These are phyloP conservation scores for Calophaca sinica DNA, from an alignment of 306 rosid species.

Conservation along the genomic window DNA sequence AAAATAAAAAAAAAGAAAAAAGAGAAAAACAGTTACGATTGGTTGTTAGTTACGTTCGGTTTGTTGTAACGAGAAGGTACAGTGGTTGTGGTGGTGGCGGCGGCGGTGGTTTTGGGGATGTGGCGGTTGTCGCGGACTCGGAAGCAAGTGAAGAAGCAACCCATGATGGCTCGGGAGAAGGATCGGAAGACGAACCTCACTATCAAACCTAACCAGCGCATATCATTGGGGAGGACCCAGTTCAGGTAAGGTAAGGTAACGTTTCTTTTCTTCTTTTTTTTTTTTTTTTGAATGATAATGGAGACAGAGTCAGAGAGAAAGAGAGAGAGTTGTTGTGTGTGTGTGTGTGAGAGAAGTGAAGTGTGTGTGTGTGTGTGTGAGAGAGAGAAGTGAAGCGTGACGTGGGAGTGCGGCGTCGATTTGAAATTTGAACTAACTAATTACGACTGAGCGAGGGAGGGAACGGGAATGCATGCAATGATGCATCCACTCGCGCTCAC, in stretches of 20 bases:
- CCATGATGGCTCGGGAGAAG: conserved; percentile 71
- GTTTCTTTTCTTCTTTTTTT: not conserved
- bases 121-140: conserved; percentile 59
- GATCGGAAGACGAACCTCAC: conserved; percentile 67
- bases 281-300: no score
- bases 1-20: not conserved
- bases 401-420: no score
- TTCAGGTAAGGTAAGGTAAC: conserved; percentile 39
- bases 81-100: conserved; percentile 41
- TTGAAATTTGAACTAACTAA: no score
- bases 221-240: conserved; percentile 12
- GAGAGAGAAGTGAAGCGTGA: no score
- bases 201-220: conserved; percentile 51
- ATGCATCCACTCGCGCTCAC: no score
- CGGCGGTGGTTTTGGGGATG: conserved; percentile 46
- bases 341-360: no score
- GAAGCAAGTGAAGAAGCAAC: conserved; percentile 88
- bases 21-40: not conserved
- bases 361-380: no score
- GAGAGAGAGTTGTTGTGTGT: no score
- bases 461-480: no score
- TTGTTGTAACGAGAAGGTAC: conserved; percentile 50
- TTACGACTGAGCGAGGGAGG: no score
- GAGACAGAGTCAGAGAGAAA: no score
- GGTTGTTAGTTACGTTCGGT: conserved; percentile 31